Conservation (phyloP, 768 basidiomycete species). For the Amanita brunnescens region DNA sequence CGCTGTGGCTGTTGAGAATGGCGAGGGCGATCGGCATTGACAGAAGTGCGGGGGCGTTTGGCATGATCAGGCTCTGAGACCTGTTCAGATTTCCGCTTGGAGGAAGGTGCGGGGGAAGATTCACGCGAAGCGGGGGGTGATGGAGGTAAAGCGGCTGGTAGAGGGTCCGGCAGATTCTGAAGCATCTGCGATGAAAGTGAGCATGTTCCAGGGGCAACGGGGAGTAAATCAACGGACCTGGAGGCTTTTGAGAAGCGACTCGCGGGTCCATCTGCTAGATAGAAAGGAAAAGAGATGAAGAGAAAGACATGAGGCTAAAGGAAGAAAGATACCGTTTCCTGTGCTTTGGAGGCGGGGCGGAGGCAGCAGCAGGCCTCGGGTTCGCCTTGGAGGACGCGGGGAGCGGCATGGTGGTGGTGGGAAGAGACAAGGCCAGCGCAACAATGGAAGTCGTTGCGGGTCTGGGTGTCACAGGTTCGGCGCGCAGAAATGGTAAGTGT, state of each 20-base stretch:
- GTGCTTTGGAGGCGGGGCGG: constrained; percentile 14
- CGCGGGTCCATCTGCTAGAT: constrained; percentile 39
- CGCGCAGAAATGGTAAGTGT: constrained; percentile 16
- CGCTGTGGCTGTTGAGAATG: constrained; percentile 14
- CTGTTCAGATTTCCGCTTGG: constrained; percentile 41
- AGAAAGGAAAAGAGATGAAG: constrained; percentile 12
- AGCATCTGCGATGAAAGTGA: constrained; percentile 26
- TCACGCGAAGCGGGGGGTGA: constrained; percentile 45
- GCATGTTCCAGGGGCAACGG: constrained; percentile 10
- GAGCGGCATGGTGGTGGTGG: constrained; percentile 29
- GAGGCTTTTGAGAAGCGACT: constrained; percentile 40
- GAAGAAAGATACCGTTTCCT: constrained; percentile 27
- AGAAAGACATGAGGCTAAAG: constrained; percentile 14
- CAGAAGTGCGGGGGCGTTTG: constrained; percentile 38
- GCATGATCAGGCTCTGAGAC: constrained; percentile 29
- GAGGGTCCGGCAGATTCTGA: constrained; percentile 23
- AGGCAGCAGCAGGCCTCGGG: constrained; percentile 13
- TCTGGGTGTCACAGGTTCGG: constrained; percentile 21
- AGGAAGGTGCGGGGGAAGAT: constrained; percentile 34
- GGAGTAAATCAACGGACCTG: constrained; percentile 25
- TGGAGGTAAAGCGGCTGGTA: constrained; percentile 40
- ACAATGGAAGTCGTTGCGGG: constrained; percentile 27
- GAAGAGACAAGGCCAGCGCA: constrained; percentile 37
- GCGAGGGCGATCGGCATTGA: constrained; percentile 19
- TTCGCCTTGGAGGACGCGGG: constrained; percentile 9